Percentiles rank a stretch among this genome's conserved stretches.
These are phyloP conservation scores for Penicillium sp. DNA, from an alignment of 2,329 filamentous ascomycete species.

Conservation along the genomic window DNA sequence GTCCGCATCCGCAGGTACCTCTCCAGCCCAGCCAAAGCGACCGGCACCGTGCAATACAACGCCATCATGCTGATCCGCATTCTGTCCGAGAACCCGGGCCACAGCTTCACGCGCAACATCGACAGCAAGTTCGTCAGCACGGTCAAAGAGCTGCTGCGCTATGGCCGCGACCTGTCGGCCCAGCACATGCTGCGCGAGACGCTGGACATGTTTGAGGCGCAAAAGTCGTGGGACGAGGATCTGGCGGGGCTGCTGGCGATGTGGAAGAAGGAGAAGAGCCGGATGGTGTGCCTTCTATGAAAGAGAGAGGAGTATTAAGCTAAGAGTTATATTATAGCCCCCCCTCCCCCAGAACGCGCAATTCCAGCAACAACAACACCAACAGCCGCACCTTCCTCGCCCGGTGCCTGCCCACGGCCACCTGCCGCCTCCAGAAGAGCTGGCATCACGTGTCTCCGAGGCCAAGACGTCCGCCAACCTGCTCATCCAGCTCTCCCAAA, in stretches of 20 bases:
- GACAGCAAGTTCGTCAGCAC: conserved; percentile 78
- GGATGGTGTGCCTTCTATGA: neutral
- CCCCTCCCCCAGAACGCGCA: neutral
- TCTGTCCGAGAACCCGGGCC: conserved; percentile 83
- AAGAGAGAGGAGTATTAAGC: neutral
- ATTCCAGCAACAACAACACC: conserved; percentile 15
- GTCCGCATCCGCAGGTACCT: conserved; percentile 78
- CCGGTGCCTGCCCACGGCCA: conserved; percentile 38
- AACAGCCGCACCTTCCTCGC: conserved; percentile 17
- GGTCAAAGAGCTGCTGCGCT: conserved; percentile 69
- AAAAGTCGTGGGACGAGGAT: conserved; percentile 70
- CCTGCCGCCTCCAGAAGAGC: conserved; percentile 67
- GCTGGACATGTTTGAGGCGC: conserved; percentile 69
- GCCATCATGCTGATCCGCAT: conserved; percentile 94
- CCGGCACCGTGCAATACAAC: conserved; percentile 83
- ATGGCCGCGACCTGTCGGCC: conserved; percentile 68
- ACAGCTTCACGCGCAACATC: conserved; percentile 84
- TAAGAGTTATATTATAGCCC: neutral
- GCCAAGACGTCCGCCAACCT: conserved; percentile 86
- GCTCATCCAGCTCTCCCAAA: conserved; percentile 85
- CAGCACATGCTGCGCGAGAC: conserved; percentile 85
- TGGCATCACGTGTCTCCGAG: conserved; percentile 81
- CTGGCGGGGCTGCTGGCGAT: conserved; percentile 69
- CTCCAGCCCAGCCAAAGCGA: conserved; percentile 61
- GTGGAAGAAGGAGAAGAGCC: conserved; percentile 78